Percentiles rank a stretch among this genome's conserved stretches.
phyloP scores from a whole-genome alignment of 2,329 filamentous ascomycete genomes.

The Alternaria sp. region DNA sequence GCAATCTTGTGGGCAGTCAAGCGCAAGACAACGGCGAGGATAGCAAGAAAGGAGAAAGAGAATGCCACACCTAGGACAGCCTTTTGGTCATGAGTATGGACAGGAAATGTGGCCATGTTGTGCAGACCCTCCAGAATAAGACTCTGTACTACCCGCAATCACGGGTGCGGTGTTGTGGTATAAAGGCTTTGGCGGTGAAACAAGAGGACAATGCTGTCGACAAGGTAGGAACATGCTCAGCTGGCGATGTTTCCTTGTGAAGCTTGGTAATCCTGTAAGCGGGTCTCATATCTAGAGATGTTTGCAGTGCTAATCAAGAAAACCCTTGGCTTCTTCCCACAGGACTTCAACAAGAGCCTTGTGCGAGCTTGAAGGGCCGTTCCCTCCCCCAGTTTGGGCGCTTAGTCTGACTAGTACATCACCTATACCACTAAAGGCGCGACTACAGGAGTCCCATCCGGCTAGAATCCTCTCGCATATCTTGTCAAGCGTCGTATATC shows the following conservation, averaged over 20 bases:
- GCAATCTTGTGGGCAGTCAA: not conserved
- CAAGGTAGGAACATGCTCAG: not conserved
- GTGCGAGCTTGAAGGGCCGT: not conserved
- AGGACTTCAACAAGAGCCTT: not conserved
- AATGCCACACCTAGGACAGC: not conserved
- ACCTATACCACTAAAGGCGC: not conserved
- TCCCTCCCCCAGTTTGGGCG: not conserved
- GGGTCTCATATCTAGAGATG: not conserved
- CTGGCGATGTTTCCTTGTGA: not conserved
- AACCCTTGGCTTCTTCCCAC: not conserved
- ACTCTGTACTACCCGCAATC: not conserved
- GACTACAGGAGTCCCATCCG: not conserved
- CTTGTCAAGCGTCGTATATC: not conserved
- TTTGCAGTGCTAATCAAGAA: not conserved
- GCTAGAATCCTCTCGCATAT: not conserved
- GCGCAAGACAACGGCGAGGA: not conserved
- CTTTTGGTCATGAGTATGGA: conserved; percentile 2
- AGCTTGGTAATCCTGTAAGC: not conserved
- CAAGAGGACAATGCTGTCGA: not conserved
- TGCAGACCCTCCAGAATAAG: not conserved
- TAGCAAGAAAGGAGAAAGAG: not conserved
- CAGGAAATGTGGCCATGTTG: not conserved
- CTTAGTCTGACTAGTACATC: not conserved
- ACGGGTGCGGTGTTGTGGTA: not conserved
- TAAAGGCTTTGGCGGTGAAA: not conserved